These are phyloP conservation scores for Puccinellia tenuiflora DNA, from an alignment of 176 grass and related monocot genomes.

Conservation along the genomic window DNA sequence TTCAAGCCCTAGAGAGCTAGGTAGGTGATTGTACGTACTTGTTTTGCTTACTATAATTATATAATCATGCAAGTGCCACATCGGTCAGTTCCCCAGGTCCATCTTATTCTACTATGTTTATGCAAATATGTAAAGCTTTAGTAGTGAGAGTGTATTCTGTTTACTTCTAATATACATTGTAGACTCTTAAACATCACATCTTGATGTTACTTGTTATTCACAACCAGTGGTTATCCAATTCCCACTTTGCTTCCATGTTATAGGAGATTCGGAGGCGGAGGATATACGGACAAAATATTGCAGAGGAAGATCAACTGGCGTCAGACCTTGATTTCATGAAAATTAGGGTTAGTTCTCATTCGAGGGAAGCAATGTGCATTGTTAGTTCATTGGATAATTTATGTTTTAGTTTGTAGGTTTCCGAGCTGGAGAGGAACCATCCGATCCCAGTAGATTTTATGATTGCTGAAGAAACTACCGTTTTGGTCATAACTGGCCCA, in stretches of 20 bases:
- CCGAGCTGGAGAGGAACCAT: conserved; percentile 43
- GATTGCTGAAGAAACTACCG: conserved; percentile 60
- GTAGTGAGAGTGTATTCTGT: neutral
- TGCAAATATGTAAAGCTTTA: neutral
- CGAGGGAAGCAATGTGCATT: neutral
- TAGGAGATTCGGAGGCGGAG: conserved; percentile 74
- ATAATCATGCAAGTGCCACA: no score
- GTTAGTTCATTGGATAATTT: conserved; percentile 23
- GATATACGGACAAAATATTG: conserved; percentile 51
- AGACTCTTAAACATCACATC: neutral
- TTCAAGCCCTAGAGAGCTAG: conserved; percentile 53
- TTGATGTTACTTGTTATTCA: neutral
- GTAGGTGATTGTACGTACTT: conserved; percentile 28
- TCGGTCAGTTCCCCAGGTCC: no score
- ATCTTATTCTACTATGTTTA: no score
- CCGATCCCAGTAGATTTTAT: conserved; percentile 73
- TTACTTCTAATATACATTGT: neutral
- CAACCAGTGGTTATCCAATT: neutral
- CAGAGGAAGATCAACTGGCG: conserved; percentile 38
- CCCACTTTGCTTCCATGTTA: conserved; percentile 19
- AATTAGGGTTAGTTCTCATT: conserved; percentile 46
- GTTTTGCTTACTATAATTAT: neutral
- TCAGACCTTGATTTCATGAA: conserved; percentile 48
- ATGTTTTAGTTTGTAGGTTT: conserved; percentile 42
- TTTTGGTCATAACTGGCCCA: conserved; percentile 79